Conservation (phyloP, 345 rosid species). For the Clausena lansium region DNA sequence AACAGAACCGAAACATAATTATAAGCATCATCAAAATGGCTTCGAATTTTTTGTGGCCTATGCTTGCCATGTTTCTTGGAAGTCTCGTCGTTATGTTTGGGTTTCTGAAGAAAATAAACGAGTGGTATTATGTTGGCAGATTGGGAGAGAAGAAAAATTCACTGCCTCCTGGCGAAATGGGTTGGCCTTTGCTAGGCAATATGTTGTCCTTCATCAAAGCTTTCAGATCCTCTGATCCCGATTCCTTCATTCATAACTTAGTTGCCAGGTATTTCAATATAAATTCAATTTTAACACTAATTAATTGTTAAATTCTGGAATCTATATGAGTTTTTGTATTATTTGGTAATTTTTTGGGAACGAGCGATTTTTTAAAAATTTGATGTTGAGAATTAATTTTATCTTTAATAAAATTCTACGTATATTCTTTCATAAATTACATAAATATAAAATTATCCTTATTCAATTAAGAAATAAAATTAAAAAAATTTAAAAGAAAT, state of each 20-base stretch:
- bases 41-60: not conserved
- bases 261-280: conserved; percentile 20
- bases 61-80: conserved; percentile 4
- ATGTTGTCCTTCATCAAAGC: conserved; percentile 44
- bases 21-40: conserved; percentile 2
- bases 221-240: conserved; percentile 46
- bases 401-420: too few species aligned
- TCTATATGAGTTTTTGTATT: too few species aligned
- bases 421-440: too few species aligned
- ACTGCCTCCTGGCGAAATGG: conserved; percentile 51
- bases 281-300: too few species aligned
- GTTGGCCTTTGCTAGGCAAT: conserved; percentile 49
- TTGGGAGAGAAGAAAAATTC: conserved; percentile 35
- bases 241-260: conserved; percentile 32
- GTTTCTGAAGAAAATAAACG: conserved; percentile 32
- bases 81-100: conserved; percentile 18
- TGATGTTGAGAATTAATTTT: too few species aligned
- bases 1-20: too few species aligned
- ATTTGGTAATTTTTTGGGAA: too few species aligned
- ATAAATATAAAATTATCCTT: not conserved
- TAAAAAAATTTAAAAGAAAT: too few species aligned
- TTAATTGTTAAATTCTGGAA: too few species aligned
- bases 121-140: conserved; percentile 29
- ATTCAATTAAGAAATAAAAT: too few species aligned
- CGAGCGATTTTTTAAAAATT: too few species aligned